phyloP scores from a whole-genome alignment of 2,329 filamentous ascomycete species.

The Xylaria sp. region DNA sequence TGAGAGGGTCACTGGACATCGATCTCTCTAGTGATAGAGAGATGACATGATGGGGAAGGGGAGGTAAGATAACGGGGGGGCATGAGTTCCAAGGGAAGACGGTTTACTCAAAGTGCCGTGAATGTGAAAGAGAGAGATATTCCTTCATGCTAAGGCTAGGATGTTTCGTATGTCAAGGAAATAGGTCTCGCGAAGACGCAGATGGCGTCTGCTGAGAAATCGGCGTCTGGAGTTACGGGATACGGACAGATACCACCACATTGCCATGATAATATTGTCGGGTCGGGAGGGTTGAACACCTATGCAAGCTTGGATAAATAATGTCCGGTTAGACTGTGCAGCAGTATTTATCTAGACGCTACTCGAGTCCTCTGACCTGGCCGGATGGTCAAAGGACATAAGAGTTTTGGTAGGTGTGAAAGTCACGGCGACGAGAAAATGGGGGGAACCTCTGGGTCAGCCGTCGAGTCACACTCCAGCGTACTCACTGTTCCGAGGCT shows the following conservation, averaged over 20 bases:
- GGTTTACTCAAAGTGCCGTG: background rate
- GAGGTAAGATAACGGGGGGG: background rate
- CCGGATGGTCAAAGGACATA: background rate
- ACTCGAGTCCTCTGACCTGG: background rate
- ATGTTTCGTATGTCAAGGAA: constrained; percentile 6
- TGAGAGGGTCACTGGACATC: constrained; percentile 23
- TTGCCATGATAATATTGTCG: background rate
- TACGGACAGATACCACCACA: background rate
- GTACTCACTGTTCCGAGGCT: background rate
- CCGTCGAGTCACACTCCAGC: background rate
- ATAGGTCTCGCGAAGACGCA: background rate
- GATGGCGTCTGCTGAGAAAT: background rate
- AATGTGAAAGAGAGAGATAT: background rate
- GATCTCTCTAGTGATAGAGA: background rate
- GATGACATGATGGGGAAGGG: background rate
- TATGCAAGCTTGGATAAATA: background rate
- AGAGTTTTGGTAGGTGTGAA: background rate
- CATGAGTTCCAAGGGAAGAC: background rate
- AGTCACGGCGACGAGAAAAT: too few species aligned
- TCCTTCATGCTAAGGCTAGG: background rate
- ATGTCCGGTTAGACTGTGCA: background rate
- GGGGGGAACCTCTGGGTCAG: background rate
- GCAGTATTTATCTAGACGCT: background rate
- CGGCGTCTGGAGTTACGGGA: constrained; percentile 5
- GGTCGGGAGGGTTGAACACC: background rate